Evolutionary conservation across 371 early-diverging fungal species (phyloP), one percentile per base, ranked within the genome.

Genomic region (Actinomortierella ambigua): DNA sequence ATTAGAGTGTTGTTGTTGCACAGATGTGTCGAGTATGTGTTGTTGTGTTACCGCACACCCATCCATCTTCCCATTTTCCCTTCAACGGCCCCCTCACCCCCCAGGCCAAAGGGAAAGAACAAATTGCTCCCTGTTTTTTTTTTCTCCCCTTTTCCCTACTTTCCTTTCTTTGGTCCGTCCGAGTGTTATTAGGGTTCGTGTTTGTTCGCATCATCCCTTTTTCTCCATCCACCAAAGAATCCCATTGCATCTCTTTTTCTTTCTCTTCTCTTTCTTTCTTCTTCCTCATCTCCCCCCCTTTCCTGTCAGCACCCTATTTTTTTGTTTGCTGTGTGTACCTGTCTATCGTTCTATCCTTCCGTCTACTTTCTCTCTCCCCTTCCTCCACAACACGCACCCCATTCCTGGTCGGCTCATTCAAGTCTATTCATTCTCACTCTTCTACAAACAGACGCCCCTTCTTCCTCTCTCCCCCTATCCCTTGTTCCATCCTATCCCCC

Each of bases 261-360:
- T 24, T 24, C 11, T 53, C 43, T 46, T 27, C 40, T 23, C 39
- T 17, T 29, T 34, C 28, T 23, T n/a, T 28, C 23, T 53, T 8
- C 43, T 53, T 29, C 23, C 15, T 48, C 49, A 14, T 47, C 34
- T 13, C 18, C 29, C 22, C 39, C 47, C n/a, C 39, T 53, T 44
- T 13, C 17, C 14, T 44, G 13, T 3, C 27, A 15, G 1, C 23
- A 20, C 42, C 1, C n/a, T 9, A 11, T 58, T 52, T 46, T 46
- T 24, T 24, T 43, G 13, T 34, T 18, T 27, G 18, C 28, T 44
- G 44, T 13, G 48, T 34, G 46, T 53, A 43, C 60, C 17, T 53
- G 39, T 26, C 44, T 44, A 17, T 44, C 14, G 26, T 43, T 26
- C 23, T 56, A 27, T 8, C 34, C 41, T 39, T 46, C 26, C 44